Percentiles rank a stretch among this genome's conserved stretches.
phyloP scores from a whole-genome alignment of 106 monocot species.

The Apostasia shenzhenica region DNA sequence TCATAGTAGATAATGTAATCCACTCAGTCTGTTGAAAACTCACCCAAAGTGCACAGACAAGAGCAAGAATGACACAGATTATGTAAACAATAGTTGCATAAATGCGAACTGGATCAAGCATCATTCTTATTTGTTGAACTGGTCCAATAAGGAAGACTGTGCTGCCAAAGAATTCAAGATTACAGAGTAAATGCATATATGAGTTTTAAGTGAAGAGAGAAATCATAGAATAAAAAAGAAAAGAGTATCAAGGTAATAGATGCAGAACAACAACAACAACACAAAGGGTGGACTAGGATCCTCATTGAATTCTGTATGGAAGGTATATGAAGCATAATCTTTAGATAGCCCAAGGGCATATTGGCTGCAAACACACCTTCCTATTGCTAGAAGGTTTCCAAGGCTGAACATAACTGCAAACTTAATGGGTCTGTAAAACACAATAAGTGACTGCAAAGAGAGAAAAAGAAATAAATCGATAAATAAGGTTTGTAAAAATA shows the following conservation, averaged over 20 bases:
- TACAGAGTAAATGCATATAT: background rate
- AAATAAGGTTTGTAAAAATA: background rate
- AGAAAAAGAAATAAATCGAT: background rate
- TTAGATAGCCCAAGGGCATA: too few relatives aligned
- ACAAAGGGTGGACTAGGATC: background rate
- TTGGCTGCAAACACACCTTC: conserved; percentile 50
- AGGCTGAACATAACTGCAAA: conserved; percentile 90
- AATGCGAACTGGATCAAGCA: conserved; percentile 88
- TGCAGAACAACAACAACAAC: background rate
- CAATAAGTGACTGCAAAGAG: conserved; percentile 70
- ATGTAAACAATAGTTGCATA: conserved; percentile 72
- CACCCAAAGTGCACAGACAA: conserved; percentile 81
- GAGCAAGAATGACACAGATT: conserved; percentile 70
- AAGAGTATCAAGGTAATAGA: background rate
- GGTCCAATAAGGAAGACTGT: conserved; percentile 83
- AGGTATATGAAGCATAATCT: background rate
- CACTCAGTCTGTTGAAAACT: background rate
- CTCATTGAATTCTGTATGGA: background rate
- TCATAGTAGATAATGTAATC: too few relatives aligned
- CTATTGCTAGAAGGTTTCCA: conserved; percentile 84
- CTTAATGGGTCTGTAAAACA: conserved; percentile 74
- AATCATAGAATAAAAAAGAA: background rate
- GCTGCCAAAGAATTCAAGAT: conserved; percentile 56
- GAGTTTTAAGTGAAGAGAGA: background rate
- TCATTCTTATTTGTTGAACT: conserved; percentile 74